Evolutionary conservation across 768 basidiomycete species (phyloP), one percentile per base, ranked within the genome.

Genomic region (Imleria badia): DNA sequence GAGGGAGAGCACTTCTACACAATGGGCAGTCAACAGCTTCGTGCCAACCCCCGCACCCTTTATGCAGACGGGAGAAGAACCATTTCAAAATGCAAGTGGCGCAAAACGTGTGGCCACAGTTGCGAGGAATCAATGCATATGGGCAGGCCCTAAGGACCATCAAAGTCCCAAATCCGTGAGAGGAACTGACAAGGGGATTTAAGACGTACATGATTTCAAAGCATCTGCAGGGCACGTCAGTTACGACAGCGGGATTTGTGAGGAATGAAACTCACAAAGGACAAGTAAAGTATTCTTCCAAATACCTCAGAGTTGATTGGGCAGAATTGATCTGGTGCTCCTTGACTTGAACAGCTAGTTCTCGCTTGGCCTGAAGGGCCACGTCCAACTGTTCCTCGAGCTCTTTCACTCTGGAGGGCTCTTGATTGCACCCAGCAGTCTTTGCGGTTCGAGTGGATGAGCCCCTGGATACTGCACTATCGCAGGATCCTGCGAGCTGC

Each of bases 51-150:
- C 85, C 85, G 63, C 87, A 87, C 1, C 73, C 74, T 44, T 72
- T 73, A 68, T 87, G 85, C 29, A 87, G 70, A 45, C 81, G 80
- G 61, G 84, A 83, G 73, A 86, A 87, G 70, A 82, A 82, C 82
- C 84, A 85, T 62, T 81, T 81, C 30, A 87, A 67, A 56, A 85
- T 83, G 69, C 84, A 87, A 45, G 82, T 70, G 30, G 82, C 80
- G 64, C 85, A 87, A 63, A 84, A 88, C 5, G 84, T 80, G 62
- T 89, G 87, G 11, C 87, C 86, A 56, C 86, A 88, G 38, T 73
- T 70, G 14, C 73, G 74, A 17, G 83, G 79, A 52, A 75, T 78
- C 39, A 87, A 70, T 31, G 72, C 71, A 63, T 83, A 83, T 9
- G 87, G 86, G 57, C 77, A 76, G 3, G 84, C 81, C 57, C 74